A percentile compares a stretch with the other conserved stretches of the same genome.
Conservation (phyloP, 768 basidiomycete genomes). For the Aureoboletus auriporus region DNA sequence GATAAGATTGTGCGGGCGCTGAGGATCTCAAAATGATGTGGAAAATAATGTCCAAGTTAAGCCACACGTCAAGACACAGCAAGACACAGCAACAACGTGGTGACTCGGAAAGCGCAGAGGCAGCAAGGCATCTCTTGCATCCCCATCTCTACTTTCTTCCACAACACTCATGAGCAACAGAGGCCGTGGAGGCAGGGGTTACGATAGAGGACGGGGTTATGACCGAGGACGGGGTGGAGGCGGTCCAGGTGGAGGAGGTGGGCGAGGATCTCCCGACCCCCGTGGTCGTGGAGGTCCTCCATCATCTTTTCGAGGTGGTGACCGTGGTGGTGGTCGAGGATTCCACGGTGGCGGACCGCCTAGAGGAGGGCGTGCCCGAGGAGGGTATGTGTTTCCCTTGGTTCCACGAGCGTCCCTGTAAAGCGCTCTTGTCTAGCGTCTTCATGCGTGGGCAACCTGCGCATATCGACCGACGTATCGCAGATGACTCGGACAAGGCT, state of each 20-base stretch:
- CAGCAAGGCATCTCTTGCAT: not conserved
- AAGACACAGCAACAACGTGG: constrained; percentile 22
- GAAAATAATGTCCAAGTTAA: constrained; percentile 4
- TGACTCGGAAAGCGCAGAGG: constrained; percentile 1
- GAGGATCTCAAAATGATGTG: not conserved
- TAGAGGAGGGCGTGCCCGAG: constrained; percentile 31
- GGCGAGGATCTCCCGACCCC: constrained; percentile 28
- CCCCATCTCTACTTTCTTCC: not conserved
- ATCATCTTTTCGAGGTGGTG: constrained; percentile 24
- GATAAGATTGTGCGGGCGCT: constrained; percentile 17
- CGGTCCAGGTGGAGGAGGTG: constrained; percentile 30
- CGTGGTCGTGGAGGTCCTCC: constrained; percentile 26
- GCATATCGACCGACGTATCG: constrained; percentile 51
- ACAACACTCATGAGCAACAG: constrained; percentile 31
- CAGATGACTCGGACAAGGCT: constrained; percentile 39
- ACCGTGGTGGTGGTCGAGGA: constrained; percentile 33
- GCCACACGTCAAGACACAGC: not conserved
- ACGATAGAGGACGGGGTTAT: constrained; percentile 20
- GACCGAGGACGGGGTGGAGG: constrained; percentile 36
- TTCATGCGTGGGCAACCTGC: constrained; percentile 38
- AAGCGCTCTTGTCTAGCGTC: constrained; percentile 28
- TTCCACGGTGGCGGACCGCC: constrained; percentile 21
- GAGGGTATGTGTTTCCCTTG: constrained; percentile 33
- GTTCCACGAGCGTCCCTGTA: not conserved
- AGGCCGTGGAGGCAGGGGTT: constrained; percentile 22